Evolutionary conservation across 495 filamentous ascomycete genomes (phyloP), one percentile per base, ranked within the genome.

Genomic region (Trypethelium eluteriae): DNA sequence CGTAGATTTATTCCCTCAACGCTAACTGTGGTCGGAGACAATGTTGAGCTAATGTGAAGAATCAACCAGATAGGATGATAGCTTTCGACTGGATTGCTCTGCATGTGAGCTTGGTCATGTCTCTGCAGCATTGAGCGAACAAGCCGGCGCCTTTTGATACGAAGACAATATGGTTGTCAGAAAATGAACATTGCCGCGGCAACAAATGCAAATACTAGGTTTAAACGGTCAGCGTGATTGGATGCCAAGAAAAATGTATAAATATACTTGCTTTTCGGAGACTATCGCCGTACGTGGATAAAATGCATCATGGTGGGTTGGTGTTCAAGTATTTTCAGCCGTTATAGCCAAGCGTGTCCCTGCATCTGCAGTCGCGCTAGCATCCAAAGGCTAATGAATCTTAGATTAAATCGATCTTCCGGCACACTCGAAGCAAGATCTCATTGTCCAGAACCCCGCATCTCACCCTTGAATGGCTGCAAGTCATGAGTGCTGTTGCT

Each of bases 261-360:
- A 59, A 36, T 5, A 14, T 36, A 6, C 32, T 35, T 36, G 7
- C 18, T 32, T 59, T 18, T 59, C 53, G 18, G 3, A 32, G 53
- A 36, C 6, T 32, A 59, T 2, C 53, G 18, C 53, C 1, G 2
- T 59, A 2, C 36, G 2, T 59, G 53, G 53, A 59, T 59, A 36
- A 59, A 59, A 7, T 59, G 32, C 32, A 14, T 5, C n/a, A 10
- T 2, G 7, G 36, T 36, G 53, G 53, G 0, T 59, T 36, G 6
- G 53, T 36, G 7, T 11, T 36, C 18, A 6, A 59, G 7, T 2
- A 4, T 36, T 32, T 59, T 59, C 53, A 59, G 53, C 53, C 53
- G 53, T 36, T 36, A 36, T 59, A 35, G 18, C 53, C 53, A 35
- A 59, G 53, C 32, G 53, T 18, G 53, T 59, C 53, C 53, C 53